These are phyloP conservation scores for Taiwanofungus camphoratus DNA, from an alignment of 1,284 basidiomycete genomes.

Conservation along the genomic window DNA sequence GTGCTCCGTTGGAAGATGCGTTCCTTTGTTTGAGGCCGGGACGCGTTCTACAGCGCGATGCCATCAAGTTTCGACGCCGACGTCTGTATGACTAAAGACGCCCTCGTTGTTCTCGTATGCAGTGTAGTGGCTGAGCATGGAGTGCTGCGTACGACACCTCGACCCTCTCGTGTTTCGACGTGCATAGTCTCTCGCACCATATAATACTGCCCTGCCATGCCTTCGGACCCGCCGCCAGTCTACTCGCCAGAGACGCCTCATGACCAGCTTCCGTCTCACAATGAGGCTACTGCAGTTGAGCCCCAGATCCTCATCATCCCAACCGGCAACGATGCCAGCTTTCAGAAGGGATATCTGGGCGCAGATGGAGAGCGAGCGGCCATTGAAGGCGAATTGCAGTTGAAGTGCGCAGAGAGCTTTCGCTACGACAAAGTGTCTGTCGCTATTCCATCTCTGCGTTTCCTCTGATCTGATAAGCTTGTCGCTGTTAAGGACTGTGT, in stretches of 20 bases:
- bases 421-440: conserved; percentile 68
- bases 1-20: too few relatives aligned
- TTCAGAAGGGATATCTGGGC: conserved; percentile 76
- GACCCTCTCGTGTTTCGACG: too few relatives aligned
- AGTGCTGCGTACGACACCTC: not conserved
- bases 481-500: conserved; percentile 46
- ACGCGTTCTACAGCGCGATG: too few relatives aligned
- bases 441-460: too few relatives aligned
- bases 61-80: too few relatives aligned
- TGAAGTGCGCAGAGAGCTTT: conserved; percentile 57
- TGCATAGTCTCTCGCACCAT: too few relatives aligned
- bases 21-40: too few relatives aligned
- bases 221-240: conserved; percentile 36
- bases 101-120: not conserved
- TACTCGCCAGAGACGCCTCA: conserved; percentile 30
- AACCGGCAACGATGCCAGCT: conserved; percentile 56
- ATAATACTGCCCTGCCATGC: conserved; percentile 7
- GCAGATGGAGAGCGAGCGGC: conserved; percentile 73
- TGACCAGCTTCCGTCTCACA: conserved; percentile 17
- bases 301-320: conserved; percentile 65
- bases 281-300: conserved; percentile 21
- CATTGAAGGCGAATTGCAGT: conserved; percentile 76
- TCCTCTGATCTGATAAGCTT: too few relatives aligned
- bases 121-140: not conserved
- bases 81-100: too few relatives aligned